These are phyloP conservation scores for Nelumbo lutea DNA, from an alignment of 164 flowering plant species.

Conservation along the genomic window DNA sequence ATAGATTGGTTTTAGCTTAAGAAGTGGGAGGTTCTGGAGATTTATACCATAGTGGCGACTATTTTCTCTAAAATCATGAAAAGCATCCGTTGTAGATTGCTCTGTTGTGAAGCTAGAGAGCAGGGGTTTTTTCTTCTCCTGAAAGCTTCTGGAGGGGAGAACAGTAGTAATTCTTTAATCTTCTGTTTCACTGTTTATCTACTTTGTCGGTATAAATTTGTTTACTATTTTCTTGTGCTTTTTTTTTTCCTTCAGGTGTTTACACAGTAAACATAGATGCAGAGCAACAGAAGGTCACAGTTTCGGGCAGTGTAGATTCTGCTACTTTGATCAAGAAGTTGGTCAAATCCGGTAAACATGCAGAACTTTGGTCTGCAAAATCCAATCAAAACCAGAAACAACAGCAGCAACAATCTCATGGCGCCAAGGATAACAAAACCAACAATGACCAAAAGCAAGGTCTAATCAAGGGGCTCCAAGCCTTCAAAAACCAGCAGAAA, in stretches of 20 bases:
- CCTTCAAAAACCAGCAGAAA: constrained; percentile 45
- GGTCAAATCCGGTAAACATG: constrained; percentile 60
- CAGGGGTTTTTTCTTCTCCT: not conserved
- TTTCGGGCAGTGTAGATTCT: constrained; percentile 68
- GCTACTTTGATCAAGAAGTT: constrained; percentile 62
- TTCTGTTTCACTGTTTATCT: not conserved
- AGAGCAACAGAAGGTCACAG: constrained; percentile 71
- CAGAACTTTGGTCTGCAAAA: constrained; percentile 66
- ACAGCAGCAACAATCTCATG: constrained; percentile 19
- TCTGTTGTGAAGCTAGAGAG: not conserved
- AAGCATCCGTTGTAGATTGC: not conserved
- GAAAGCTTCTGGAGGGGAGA: not conserved
- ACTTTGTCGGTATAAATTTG: not conserved
- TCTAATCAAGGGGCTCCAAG: constrained; percentile 32
- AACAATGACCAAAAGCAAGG: constrained; percentile 41
- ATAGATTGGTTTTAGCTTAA: not conserved
- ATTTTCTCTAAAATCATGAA: not conserved
- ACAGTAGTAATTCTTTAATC: not conserved
- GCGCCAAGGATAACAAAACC: constrained; percentile 35
- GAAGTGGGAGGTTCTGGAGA: not conserved
- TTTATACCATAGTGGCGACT: not conserved
- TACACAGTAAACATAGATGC: constrained; percentile 59
- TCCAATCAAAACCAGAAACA: constrained; percentile 47
- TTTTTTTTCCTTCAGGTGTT: constrained; percentile 46
- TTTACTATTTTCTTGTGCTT: not conserved